Conservation (phyloP, 2,329 filamentous ascomycete species). For the Aphanocladium album region DNA sequence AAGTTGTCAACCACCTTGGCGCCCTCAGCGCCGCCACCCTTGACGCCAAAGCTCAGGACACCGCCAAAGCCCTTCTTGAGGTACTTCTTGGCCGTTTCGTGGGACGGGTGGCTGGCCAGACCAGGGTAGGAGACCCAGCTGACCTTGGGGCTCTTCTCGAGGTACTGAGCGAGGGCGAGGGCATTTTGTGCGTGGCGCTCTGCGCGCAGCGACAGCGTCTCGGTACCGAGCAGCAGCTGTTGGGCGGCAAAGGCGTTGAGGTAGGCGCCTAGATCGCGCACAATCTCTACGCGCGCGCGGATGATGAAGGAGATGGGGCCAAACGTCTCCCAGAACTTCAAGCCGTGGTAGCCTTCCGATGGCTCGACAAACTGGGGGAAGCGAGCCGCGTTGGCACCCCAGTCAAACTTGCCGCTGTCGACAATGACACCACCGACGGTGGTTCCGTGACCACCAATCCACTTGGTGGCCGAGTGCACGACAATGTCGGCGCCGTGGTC, state of each 20-base stretch:
- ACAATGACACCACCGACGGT: constrained; percentile 84
- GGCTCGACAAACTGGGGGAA: constrained; percentile 94
- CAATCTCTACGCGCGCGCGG: constrained; percentile 80
- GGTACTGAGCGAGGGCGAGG: constrained; percentile 71
- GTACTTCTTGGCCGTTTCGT: constrained; percentile 81
- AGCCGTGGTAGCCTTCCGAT: constrained; percentile 81
- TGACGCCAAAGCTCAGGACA: constrained; percentile 89
- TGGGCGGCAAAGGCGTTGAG: constrained; percentile 91
- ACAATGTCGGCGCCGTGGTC: constrained; percentile 90
- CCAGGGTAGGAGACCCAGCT: constrained; percentile 94
- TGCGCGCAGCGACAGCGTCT: constrained; percentile 81
- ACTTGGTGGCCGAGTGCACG: constrained; percentile 91
- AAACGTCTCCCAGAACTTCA: constrained; percentile 93
- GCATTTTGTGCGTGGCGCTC: constrained; percentile 87
- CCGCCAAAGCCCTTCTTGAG: constrained; percentile 80
- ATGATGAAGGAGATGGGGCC: constrained; percentile 78
- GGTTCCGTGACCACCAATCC: constrained; percentile 94
- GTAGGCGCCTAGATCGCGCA: constrained; percentile 77
- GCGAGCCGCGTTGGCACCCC: constrained; percentile 74
- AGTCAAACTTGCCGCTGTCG: constrained; percentile 89
- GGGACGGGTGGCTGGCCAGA: constrained; percentile 72
- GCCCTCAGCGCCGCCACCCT: constrained; percentile 78
- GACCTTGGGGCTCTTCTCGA: constrained; percentile 78
- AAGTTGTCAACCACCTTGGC: constrained; percentile 88
- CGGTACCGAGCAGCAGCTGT: constrained; percentile 81